A percentile compares a stretch with the other conserved stretches of the same genome.
Evolutionary conservation across 306 rosid genomes (phyloP).

Genomic region (Vigna hirtella): DNA sequence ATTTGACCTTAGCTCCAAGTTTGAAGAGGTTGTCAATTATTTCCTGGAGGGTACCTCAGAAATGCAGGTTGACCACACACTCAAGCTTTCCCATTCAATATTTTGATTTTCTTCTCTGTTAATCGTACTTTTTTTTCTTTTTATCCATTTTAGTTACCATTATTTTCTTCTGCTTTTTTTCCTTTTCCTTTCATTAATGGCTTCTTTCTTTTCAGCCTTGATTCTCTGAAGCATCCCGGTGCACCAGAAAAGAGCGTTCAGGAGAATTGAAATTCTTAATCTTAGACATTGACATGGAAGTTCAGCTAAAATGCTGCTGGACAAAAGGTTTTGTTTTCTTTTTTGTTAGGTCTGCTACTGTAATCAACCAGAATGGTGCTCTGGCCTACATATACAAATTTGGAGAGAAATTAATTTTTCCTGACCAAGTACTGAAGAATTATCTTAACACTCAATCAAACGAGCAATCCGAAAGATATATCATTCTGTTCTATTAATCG

Average conservation of each 20-base stretch:
- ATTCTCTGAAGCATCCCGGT: conserved; percentile 50
- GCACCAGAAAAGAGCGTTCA: conserved; percentile 44
- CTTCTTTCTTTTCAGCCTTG: conserved; percentile 59
- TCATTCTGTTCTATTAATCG: neutral
- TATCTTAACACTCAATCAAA: neutral
- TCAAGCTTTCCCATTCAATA: conserved; percentile 17
- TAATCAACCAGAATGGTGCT: conserved; percentile 18
- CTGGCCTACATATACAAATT: conserved; percentile 18
- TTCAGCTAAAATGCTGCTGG: conserved; percentile 26
- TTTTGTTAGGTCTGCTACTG: conserved; percentile 11
- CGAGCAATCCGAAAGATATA: conserved; percentile 10
- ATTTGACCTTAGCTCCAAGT: conserved; percentile 70
- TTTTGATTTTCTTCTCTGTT: conserved; percentile 13
- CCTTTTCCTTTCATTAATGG: neutral
- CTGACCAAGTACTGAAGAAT: conserved; percentile 6
- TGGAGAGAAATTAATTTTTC: conserved; percentile 40
- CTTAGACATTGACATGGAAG: conserved; percentile 9
- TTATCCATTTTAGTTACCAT: conserved; percentile 8
- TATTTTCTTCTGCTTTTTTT: conserved; percentile 5
- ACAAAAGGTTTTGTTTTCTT: neutral
- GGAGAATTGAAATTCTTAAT: conserved; percentile 43
- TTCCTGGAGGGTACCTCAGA: conserved; percentile 89
- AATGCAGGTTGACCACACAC: conserved; percentile 65
- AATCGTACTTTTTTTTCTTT: neutral
- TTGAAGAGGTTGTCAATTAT: conserved; percentile 59